Evolutionary conservation across 2,329 filamentous ascomycete genomes (phyloP).

Genomic region (Daldinia eschscholtzii): DNA sequence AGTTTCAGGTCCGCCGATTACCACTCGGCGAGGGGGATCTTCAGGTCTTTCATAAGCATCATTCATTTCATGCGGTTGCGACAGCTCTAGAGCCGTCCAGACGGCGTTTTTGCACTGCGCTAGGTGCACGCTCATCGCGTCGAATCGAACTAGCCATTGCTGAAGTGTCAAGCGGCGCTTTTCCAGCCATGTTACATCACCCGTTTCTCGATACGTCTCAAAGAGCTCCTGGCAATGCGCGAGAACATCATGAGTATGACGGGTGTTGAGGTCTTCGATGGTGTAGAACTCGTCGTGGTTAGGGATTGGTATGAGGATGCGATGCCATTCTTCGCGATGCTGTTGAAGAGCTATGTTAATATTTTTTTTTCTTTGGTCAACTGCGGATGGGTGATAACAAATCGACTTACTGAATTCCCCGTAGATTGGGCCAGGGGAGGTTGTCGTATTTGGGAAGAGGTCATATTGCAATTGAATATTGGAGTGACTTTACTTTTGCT

Average conservation of each 20-base stretch:
- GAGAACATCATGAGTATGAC: background rate
- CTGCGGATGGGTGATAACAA: background rate
- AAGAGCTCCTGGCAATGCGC: background rate
- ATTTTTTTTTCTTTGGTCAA: background rate
- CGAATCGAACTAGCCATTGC: background rate
- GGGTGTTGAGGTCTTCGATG: background rate
- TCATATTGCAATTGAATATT: background rate
- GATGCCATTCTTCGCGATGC: background rate
- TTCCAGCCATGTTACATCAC: constrained; percentile 1
- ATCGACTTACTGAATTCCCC: background rate
- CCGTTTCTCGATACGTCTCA: background rate
- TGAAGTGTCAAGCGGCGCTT: background rate
- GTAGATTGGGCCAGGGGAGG: background rate
- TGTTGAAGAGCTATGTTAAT: background rate
- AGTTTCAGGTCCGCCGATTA: background rate
- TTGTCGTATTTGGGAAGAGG: background rate
- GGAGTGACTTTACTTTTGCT: background rate
- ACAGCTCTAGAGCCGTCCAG: background rate
- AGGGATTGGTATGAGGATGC: background rate
- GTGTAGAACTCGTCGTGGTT: background rate
- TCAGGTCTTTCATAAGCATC: background rate
- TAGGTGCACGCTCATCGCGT: background rate
- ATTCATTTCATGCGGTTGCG: background rate
- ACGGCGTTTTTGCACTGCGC: constrained; percentile 3
- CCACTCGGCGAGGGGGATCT: background rate